A percentile compares a stretch with the other conserved stretches of the same genome.
These are phyloP conservation scores for Fusarium continuum DNA, from an alignment of 2,329 filamentous ascomycete species.

Conservation along the genomic window DNA sequence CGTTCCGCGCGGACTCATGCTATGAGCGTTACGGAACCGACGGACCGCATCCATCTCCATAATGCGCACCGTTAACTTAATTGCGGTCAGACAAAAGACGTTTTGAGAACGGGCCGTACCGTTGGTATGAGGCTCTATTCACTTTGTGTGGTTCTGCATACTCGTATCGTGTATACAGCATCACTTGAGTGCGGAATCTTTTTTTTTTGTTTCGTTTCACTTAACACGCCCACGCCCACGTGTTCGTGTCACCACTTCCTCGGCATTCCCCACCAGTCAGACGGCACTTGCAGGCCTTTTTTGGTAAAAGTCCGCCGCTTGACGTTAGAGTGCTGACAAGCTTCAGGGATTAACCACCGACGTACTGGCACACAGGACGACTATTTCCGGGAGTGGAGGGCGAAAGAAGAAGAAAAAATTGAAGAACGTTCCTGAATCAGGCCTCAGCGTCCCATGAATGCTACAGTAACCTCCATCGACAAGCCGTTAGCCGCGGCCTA, in stretches of 20 bases:
- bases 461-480: background rate
- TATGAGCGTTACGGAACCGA: background rate
- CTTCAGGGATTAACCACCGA: conserved; percentile 5
- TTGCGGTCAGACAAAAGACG: conserved; percentile 1
- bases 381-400: background rate
- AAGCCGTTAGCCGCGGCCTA: background rate
- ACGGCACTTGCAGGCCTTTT: background rate
- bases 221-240: background rate
- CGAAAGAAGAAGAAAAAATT: background rate
- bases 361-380: background rate
- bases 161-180: too few species aligned
- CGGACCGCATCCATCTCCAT: background rate
- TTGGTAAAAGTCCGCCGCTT: background rate
- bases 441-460: too few species aligned
- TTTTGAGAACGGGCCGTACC: conserved; percentile 29
- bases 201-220: background rate
- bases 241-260: background rate
- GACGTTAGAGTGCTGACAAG: conserved; percentile 14
- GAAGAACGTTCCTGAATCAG: background rate
- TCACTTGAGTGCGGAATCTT: background rate
- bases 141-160: too few species aligned
- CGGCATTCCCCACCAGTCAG: conserved; percentile 5
- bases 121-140: background rate
- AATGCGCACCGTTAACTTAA: too few species aligned
- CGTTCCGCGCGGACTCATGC: conserved; percentile 17